Percentiles rank a stretch among this genome's conserved stretches.
These are phyloP conservation scores for Leccinum subspadiceum DNA, from an alignment of 1,284 basidiomycete species.

Conservation along the genomic window DNA sequence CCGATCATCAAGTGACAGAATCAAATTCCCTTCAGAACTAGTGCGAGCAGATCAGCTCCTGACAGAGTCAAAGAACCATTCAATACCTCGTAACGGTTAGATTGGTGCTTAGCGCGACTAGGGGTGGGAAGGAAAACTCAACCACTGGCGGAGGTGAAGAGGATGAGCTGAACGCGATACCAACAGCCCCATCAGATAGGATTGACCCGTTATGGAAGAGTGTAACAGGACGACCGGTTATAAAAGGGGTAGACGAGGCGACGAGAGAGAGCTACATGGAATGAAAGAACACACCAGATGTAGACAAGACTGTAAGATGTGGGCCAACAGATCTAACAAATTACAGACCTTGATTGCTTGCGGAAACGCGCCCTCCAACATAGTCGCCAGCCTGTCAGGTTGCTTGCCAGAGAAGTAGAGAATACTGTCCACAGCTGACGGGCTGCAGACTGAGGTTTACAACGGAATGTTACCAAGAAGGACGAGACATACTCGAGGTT, in stretches of 20 bases:
- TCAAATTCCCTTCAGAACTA: constrained; percentile 79
- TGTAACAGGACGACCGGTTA: constrained; percentile 79
- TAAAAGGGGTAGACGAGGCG: constrained; percentile 80
- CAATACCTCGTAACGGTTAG: constrained; percentile 55
- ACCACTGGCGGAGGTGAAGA: constrained; percentile 25
- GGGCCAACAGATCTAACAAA: constrained; percentile 3
- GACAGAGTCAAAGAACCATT: constrained; percentile 25
- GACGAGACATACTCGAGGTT: constrained; percentile 21
- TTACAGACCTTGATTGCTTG: constrained; percentile 50
- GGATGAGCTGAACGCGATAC: constrained; percentile 52
- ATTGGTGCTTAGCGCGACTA: constrained; percentile 51
- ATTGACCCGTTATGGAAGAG: constrained; percentile 63
- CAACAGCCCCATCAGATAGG: constrained; percentile 67
- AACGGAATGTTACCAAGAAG: not conserved
- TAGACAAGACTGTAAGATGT: not conserved
- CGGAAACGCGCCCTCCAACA: constrained; percentile 46
- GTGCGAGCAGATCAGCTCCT: not conserved
- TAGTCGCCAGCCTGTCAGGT: constrained; percentile 59
- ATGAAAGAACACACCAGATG: constrained; percentile 3
- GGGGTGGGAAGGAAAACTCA: constrained; percentile 49
- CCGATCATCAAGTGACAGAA: constrained; percentile 57
- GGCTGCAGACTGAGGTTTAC: constrained; percentile 10
- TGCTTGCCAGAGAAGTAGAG: constrained; percentile 63
- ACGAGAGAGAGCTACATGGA: constrained; percentile 62
- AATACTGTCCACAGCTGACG: constrained; percentile 32